phyloP scores from a whole-genome alignment of 176 grass and related monocot genomes.

The Zea mays region Zm-B73-REFERENCE-NAM-5.0 NC_050102.1:136274501-136275000 shows the following conservation, averaged over 20 bases:
- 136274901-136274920: conserved; percentile 34
- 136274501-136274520: neutral
- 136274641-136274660: conserved; percentile 13
- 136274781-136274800: conserved; percentile 56
- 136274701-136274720: conserved; percentile 47
- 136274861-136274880: conserved; percentile 64
- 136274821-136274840: conserved; percentile 39
- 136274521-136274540: neutral
- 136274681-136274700: conserved; percentile 34
- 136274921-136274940: conserved; percentile 45
- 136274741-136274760: conserved; percentile 62
- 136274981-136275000: conserved; percentile 9
- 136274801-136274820: conserved; percentile 30
- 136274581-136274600: neutral
- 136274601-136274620: neutral
- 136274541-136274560: neutral
- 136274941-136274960: conserved; percentile 23
- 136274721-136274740: conserved; percentile 49
- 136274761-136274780: neutral
- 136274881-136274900: conserved; percentile 21
- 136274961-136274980: conserved; percentile 12
- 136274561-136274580: neutral
- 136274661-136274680: conserved; percentile 40
- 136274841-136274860: conserved; percentile 48
- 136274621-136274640: neutral